A percentile compares a stretch with the other conserved stretches of the same genome.
phyloP scores from a whole-genome alignment of 2,329 filamentous ascomycete genomes.

The Verticillium longisporum region DNA sequence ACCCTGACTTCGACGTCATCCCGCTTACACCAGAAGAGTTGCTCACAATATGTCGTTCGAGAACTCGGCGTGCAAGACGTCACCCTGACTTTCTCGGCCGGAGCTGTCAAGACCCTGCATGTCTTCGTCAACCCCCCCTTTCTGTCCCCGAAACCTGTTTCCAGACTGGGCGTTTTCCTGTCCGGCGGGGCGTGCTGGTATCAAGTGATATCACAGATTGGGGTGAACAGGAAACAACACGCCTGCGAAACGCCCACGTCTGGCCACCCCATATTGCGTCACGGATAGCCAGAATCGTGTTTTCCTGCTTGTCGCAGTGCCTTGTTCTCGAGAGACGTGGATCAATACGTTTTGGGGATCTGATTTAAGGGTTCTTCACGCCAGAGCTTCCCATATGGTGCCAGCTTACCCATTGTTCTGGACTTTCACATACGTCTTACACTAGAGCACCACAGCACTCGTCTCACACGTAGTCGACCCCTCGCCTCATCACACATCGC shows the following conservation, averaged over 20 bases:
- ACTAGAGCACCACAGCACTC: not conserved
- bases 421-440: not conserved
- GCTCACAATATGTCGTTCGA: not conserved
- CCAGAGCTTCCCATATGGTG: not conserved
- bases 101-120: constrained; percentile 1
- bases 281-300: not conserved
- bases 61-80: not conserved
- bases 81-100: not conserved
- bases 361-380: constrained; percentile 1
- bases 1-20: not conserved
- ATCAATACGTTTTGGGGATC: not conserved
- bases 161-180: not conserved
- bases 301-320: not conserved
- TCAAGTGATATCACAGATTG: constrained; percentile 10
- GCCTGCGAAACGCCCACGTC: not conserved
- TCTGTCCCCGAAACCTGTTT: constrained; percentile 1
- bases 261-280: constrained; percentile 1
- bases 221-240: not conserved
- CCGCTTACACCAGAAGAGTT: not conserved
- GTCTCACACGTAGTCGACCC: not conserved
- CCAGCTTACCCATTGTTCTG: not conserved
- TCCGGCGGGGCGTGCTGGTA: not conserved
- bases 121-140: not conserved
- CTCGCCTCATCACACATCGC: constrained; percentile 6
- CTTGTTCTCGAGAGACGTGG: not conserved